Evolutionary conservation across 1,284 basidiomycete species (phyloP).

Genomic region (Vanrija humicola): DNA sequence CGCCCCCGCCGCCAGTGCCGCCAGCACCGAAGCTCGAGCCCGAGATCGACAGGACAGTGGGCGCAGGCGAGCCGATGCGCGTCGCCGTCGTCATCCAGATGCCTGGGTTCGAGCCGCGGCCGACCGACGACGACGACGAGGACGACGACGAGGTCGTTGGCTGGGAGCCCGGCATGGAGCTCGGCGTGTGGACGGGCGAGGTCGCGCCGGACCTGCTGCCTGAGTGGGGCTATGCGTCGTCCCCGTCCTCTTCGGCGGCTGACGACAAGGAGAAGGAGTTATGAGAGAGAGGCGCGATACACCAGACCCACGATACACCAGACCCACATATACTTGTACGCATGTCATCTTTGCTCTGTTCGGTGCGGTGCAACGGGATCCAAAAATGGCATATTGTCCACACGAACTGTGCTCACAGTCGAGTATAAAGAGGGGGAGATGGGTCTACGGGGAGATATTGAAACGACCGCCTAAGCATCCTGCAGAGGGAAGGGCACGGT

Average conservation of each 20-base stretch:
- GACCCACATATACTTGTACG: neutral
- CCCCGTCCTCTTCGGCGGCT: neutral
- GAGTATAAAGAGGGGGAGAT: no score
- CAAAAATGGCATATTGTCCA: no score
- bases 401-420: no score
- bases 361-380: no score
- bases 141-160: constrained; percentile 31
- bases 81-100: constrained; percentile 38
- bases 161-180: constrained; percentile 42
- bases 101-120: constrained; percentile 19
- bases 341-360: no score
- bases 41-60: constrained; percentile 2
- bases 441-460: no score
- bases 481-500: constrained; percentile 53
- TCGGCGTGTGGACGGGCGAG: constrained; percentile 40
- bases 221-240: no score
- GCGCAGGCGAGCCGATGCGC: constrained; percentile 25
- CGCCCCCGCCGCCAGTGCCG: neutral
- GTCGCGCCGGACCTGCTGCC: neutral
- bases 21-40: neutral
- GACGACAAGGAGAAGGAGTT: neutral
- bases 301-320: neutral
- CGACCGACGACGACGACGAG: constrained; percentile 2
- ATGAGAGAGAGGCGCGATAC: neutral
- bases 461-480: neutral